Base-by-base conservation (phyloP, 2,329 filamentous ascomycete genomes). In the Fusarium staphyleae region DNA sequence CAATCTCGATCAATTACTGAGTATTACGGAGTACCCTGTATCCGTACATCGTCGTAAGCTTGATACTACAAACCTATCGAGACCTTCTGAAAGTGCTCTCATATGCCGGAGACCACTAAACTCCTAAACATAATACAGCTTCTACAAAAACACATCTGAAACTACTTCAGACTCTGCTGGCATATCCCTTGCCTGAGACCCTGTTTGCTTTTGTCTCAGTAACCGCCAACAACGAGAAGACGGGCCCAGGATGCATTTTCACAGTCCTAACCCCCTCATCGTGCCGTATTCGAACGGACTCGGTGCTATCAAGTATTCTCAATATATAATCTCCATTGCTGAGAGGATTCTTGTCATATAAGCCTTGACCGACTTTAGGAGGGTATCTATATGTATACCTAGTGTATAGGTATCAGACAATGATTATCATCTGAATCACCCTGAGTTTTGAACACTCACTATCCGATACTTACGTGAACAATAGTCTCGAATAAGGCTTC, bases 201-300 rank as follows among this genome's bases (percentile, higher is more conserved):
- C 39, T 55, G 50, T 14, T 51, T 50, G 34, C 34, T 33, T 50
- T 41, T 40, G 39, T 49, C 37, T 32, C 34, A 39, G 45, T 42
- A 55, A 59, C 36, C 35, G 15, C 30, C 42, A 50, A 24, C 15
- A 30, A 29, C 4, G 22, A 36, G 33, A 39, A 29, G 18, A 37
- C 16, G 52, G 36, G 44, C 36, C 40, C 41, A 28, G 58, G 44
- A 30, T 43, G 52, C 44, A 44, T 44, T 24, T 24, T 4, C 32
- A 12, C 32, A 13, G 44, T 34, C 44, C 41, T 35, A 48, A 33
- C 45, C 30, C 42, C 41, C 45, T 46, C 7, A 46, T 56, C 55
- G 50, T 60, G 55, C 56, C 58, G 52, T 36, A 47, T 40, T 48
- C 43, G 18, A 36, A 45, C 60, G 51, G 54, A 62, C 41, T 62